These are phyloP conservation scores for Rosa persica DNA, from an alignment of 306 rosid species.

Conservation along the genomic window DNA sequence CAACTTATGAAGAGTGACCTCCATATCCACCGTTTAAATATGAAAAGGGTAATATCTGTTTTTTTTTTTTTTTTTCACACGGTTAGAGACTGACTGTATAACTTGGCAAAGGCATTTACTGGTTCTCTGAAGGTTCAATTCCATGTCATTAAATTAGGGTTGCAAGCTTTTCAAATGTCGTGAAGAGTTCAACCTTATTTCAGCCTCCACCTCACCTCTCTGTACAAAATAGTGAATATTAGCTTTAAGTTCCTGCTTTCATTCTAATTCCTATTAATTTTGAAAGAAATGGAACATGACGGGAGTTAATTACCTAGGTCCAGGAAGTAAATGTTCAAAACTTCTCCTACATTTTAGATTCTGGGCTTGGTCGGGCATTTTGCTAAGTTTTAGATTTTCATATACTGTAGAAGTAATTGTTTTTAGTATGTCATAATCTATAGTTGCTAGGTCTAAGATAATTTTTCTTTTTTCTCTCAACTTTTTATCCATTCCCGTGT, in stretches of 20 bases:
- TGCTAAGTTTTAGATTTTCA: background rate
- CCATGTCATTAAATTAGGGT: background rate
- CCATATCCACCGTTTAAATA: background rate
- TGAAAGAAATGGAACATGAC: background rate
- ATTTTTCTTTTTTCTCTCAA: background rate
- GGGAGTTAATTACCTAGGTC: slow-evolving; percentile 1
- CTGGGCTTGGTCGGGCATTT: background rate
- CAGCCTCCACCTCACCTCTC: background rate
- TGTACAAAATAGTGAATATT: background rate
- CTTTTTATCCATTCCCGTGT: background rate
- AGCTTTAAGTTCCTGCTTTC: background rate
- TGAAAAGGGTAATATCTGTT: background rate
- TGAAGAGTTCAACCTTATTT: background rate
- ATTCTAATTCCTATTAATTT: background rate
- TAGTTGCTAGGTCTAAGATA: background rate
- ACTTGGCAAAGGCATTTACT: background rate
- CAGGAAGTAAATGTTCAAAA: background rate
- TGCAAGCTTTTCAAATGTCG: slow-evolving; percentile 7
- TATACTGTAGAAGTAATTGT: slow-evolving; percentile 2
- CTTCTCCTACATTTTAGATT: background rate
- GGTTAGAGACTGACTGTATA: background rate
- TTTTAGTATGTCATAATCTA: background rate
- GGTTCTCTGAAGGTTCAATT: background rate
- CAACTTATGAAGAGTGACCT: background rate
- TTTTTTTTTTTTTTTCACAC: background rate